phyloP scores from a whole-genome alignment of 257 asterid genomes.

The Petunia axillaris region DNA sequence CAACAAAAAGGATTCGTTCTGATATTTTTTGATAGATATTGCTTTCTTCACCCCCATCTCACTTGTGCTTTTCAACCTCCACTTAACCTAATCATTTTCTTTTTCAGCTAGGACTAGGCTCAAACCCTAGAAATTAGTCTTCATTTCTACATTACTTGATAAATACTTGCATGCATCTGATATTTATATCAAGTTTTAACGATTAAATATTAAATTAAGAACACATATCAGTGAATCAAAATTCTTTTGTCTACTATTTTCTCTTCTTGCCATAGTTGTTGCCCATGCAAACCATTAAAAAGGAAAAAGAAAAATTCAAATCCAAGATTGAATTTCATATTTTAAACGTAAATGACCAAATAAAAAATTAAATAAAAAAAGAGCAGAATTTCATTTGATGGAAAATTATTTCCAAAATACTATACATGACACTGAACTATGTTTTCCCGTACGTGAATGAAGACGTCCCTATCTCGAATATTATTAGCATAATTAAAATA shows the following conservation, averaged over 20 bases:
- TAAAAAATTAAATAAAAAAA: too few relatives aligned
- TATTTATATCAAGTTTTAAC: too few relatives aligned
- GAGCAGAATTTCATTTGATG: too few relatives aligned
- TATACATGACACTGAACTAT: too few relatives aligned
- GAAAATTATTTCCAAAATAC: too few relatives aligned
- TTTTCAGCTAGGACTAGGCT: not conserved
- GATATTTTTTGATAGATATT: slow-evolving; percentile 29
- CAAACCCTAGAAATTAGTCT: not conserved
- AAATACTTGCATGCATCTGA: too few relatives aligned
- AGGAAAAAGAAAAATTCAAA: not conserved
- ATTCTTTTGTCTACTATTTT: not conserved
- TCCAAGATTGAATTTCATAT: not conserved
- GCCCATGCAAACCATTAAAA: not conserved
- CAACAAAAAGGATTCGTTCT: slow-evolving; percentile 15
- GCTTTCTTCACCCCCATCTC: slow-evolving; percentile 5
- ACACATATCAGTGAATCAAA: too few relatives aligned
- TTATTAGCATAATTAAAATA: too few relatives aligned
- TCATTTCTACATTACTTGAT: not conserved
- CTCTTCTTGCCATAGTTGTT: not conserved
- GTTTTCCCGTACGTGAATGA: too few relatives aligned
- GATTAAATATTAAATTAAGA: too few relatives aligned
- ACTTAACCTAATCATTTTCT: not conserved
- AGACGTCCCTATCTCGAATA: too few relatives aligned
- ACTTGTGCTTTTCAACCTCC: not conserved
- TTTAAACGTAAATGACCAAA: too few relatives aligned